Evolutionary conservation across 148 eudicot species (phyloP).

Genomic region (Bassia scoparia): DNA sequence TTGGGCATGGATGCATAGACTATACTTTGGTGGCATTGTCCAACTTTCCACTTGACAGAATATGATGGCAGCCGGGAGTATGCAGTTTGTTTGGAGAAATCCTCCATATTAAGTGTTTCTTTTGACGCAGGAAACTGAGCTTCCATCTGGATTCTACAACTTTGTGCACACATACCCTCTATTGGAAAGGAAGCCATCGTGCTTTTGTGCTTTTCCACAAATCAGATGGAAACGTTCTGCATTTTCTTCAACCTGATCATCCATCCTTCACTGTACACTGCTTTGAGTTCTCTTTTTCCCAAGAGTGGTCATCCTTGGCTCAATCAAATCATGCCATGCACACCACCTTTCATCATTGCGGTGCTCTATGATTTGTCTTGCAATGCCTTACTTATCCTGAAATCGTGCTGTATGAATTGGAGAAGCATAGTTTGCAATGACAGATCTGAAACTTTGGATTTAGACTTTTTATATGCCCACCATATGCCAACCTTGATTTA

Average conservation of each 20-base stretch:
- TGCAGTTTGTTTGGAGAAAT: conserved; percentile 40
- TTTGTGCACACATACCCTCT: conserved; percentile 50
- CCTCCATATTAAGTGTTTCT: conserved; percentile 68
- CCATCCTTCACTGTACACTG: conserved; percentile 46
- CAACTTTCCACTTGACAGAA: conserved; percentile 16
- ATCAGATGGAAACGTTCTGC: conserved; percentile 56
- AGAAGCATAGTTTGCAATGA: conserved; percentile 75
- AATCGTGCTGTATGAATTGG: conserved; percentile 57
- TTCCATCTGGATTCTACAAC: conserved; percentile 71
- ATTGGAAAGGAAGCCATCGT: conserved; percentile 57
- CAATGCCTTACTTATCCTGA: conserved; percentile 71
- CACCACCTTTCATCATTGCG: conserved; percentile 40
- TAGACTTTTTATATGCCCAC: conserved; percentile 57
- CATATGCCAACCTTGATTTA: conserved; percentile 61
- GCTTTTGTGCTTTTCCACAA: conserved; percentile 57
- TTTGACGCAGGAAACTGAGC: conserved; percentile 96
- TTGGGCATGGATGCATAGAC: conserved; percentile 6
- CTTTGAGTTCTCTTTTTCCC: conserved; percentile 56
- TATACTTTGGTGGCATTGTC: conserved; percentile 1
- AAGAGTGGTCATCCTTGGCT: conserved; percentile 56
- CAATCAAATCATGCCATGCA: conserved; percentile 45
- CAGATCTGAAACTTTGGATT: conserved; percentile 57
- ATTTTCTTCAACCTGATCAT: conserved; percentile 50
- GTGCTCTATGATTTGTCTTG: conserved; percentile 53
- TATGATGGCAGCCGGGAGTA: conserved; percentile 15